phyloP scores from a whole-genome alignment of 495 filamentous ascomycete genomes.

The Neurospora hispaniola region DNA sequence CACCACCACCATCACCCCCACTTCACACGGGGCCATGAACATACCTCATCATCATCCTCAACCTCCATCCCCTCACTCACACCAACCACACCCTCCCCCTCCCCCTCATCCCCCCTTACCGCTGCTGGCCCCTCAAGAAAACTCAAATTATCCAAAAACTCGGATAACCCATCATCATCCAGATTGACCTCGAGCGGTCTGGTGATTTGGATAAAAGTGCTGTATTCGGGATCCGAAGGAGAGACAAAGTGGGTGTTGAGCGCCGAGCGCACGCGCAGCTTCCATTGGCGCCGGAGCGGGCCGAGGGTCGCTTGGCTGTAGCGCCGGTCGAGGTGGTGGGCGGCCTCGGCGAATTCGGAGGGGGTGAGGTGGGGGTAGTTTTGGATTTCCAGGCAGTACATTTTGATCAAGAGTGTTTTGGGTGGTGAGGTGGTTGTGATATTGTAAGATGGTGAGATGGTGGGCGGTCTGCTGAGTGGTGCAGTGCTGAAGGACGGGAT shows the following conservation, averaged over 20 bases:
- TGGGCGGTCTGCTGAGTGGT: no score
- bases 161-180: slow-evolving; percentile 32
- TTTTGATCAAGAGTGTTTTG: no score
- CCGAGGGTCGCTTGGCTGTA: slow-evolving; percentile 42
- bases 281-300: slow-evolving; percentile 32
- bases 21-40: no score
- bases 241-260: slow-evolving; percentile 21
- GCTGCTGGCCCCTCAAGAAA: slow-evolving; percentile 15
- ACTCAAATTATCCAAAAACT: slow-evolving; percentile 28
- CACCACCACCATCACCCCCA: no score
- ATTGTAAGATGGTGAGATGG: no score
- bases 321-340: slow-evolving; percentile 45
- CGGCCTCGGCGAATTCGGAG: slow-evolving; percentile 51
- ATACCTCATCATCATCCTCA: slow-evolving; percentile 39
- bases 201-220: slow-evolving; percentile 38
- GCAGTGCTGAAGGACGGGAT: no score
- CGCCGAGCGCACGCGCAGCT: slow-evolving; percentile 25
- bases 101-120: neutral
- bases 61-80: slow-evolving; percentile 27
- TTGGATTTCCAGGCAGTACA: neutral
- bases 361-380: slow-evolving; percentile 47
- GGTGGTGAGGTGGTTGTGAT: no score
- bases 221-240: slow-evolving; percentile 19
- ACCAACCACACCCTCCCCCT: neutral
- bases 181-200: slow-evolving; percentile 31